Conservation (phyloP, 2,329 filamentous ascomycete genomes). For the Colletotrichum plurivorum region DNA sequence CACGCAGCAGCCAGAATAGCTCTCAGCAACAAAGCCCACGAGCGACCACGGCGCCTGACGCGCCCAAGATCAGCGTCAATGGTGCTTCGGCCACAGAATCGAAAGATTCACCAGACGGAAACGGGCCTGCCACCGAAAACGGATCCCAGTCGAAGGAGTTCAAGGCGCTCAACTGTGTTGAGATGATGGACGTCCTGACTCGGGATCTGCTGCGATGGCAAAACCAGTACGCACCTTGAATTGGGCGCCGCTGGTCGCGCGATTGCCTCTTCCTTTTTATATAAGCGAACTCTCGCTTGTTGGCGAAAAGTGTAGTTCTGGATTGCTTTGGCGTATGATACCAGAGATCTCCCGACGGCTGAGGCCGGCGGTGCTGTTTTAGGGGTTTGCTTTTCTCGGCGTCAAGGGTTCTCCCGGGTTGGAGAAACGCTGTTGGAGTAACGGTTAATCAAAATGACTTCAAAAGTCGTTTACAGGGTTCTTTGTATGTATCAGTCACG, state of each 20-base stretch:
- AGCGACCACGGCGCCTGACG: conserved; percentile 42
- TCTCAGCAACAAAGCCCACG: conserved; percentile 44
- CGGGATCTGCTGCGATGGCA: conserved; percentile 89
- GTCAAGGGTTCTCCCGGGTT: conserved; percentile 18
- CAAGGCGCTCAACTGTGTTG: conserved; percentile 81
- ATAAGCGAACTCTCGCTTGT: conserved; percentile 20
- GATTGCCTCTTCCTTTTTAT: conserved; percentile 62
- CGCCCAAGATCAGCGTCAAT: conserved; percentile 35
- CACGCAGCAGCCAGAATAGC: conserved; percentile 51
- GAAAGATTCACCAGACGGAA: conserved; percentile 20
- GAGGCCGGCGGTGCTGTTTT: conserved; percentile 22
- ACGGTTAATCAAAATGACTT: conserved; percentile 13
- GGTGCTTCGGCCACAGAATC: conserved; percentile 41
- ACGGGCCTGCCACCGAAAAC: conserved; percentile 40
- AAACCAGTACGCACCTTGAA: conserved; percentile 70
- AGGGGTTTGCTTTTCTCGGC: conserved; percentile 20
- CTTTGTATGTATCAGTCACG: conserved; percentile 11
- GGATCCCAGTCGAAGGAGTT: conserved; percentile 68
- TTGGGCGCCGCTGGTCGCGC: conserved; percentile 51
- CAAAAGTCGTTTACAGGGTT: neutral
- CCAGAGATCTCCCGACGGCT: conserved; percentile 20
- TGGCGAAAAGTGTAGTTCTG: conserved; percentile 10
- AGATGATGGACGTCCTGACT: conserved; percentile 93
- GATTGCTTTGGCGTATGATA: conserved; percentile 37
- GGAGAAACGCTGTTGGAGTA: conserved; percentile 10